These are phyloP conservation scores for Lyophyllum decastes DNA, from an alignment of 768 basidiomycete genomes.

Conservation along the genomic window DNA sequence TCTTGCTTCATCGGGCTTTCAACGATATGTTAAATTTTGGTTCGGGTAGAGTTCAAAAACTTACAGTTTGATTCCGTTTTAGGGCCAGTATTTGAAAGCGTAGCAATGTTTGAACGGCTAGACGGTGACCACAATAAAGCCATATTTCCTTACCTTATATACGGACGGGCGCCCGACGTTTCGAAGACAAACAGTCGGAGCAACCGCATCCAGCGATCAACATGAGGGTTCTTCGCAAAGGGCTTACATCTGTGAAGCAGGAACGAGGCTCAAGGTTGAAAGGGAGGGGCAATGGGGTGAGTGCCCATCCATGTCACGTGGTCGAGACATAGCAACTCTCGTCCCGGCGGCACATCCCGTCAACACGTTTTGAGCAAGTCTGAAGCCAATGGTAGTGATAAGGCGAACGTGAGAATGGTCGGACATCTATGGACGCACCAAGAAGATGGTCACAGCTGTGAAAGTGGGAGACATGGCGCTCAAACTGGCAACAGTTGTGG, in stretches of 20 bases:
- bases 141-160: constrained; percentile 20
- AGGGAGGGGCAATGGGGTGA: constrained; percentile 19
- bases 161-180: constrained; percentile 14
- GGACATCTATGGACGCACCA: background rate
- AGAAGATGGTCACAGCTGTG: background rate
- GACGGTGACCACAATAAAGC: constrained; percentile 1
- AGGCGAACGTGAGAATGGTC: background rate
- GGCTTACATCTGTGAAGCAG: constrained; percentile 16
- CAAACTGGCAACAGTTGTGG: background rate
- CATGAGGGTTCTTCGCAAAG: constrained; percentile 25
- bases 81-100: background rate
- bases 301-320: constrained; percentile 21
- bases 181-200: constrained; percentile 15
- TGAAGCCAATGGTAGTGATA: background rate
- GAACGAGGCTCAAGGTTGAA: constrained; percentile 23
- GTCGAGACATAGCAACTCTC: constrained; percentile 24
- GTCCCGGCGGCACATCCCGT: constrained; percentile 23
- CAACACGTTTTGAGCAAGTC: constrained; percentile 22
- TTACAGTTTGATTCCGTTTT: constrained; percentile 11
- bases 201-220: constrained; percentile 19
- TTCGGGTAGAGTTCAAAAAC: background rate
- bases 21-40: background rate
- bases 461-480: background rate
- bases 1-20: constrained; percentile 11
- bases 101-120: background rate